Evolutionary conservation across 306 rosid species (phyloP).

Genomic region (Delonix regia): DNA sequence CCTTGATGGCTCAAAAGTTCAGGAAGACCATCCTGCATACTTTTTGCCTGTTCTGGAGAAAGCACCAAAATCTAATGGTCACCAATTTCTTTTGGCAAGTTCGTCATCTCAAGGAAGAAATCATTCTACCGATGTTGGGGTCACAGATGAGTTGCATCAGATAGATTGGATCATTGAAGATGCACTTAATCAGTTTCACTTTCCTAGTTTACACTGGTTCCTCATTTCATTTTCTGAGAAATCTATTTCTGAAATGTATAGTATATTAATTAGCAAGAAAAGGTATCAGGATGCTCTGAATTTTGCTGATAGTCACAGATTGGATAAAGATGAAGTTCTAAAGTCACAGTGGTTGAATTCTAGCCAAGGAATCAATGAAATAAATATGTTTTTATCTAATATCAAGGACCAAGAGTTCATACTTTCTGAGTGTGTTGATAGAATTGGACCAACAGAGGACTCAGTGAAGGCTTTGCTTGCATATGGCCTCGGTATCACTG

Average conservation of each 20-base stretch:
- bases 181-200: constrained; percentile 51
- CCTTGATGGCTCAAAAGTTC: constrained; percentile 65
- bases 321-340: constrained; percentile 82
- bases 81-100: constrained; percentile 70
- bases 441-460: constrained; percentile 88
- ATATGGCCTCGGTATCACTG: constrained; percentile 76
- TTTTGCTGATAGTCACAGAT: constrained; percentile 75
- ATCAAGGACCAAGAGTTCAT: constrained; percentile 72
- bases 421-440: constrained; percentile 80
- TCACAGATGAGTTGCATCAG: constrained; percentile 45
- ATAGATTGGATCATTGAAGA: constrained; percentile 65
- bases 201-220: constrained; percentile 76
- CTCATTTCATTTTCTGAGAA: constrained; percentile 75
- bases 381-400: constrained; percentile 62
- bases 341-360: constrained; percentile 98
- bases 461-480: constrained; percentile 77
- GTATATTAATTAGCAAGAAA: constrained; percentile 57
- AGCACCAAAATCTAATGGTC: constrained; percentile 56
- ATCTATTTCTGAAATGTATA: constrained; percentile 83
- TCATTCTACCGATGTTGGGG: constrained; percentile 43
- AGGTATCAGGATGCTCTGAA: constrained; percentile 75
- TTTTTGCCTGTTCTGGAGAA: constrained; percentile 80
- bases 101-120: constrained; percentile 48
- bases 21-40: constrained; percentile 58
- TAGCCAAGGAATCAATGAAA: constrained; percentile 69